Evolutionary conservation across 108 stramenopile species (phyloP), one percentile per base, ranked within the genome.

Genomic region (Cylindrotheca fusiformis): DNA sequence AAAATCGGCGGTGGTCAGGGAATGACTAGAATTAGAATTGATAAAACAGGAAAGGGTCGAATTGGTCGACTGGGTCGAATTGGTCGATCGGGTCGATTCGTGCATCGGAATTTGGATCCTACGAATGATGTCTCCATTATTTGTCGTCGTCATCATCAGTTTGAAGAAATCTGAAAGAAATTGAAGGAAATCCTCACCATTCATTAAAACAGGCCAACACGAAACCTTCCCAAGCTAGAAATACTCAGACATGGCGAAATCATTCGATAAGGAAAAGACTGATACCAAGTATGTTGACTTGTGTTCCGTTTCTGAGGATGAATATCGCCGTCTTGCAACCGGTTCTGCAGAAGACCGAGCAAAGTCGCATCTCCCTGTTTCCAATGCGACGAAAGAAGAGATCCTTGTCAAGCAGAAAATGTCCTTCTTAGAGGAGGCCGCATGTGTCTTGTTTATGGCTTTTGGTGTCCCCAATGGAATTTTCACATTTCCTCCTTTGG

Each of bases 381-480:
- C 58, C 36, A 49, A 48, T 27, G 54, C 55, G 0, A 48, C 55
- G 10, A 33, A 46, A 31, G 59, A 67, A 28, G 46, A 63, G 0
- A 41, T 62, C 3, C 25, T 61, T 18, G 49, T 31, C 17, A 29
- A 51, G 20, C 23, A 28, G 22, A 12, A 53, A n/a, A 71, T 79
- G 73, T 63, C 32, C 22, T 63, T 74, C 26, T 51, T 29, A 41
- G 73, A 74, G 52, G 67, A 79, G 25, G 2, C 55, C 19, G 8
- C 54, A 5, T 59, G 50, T 18, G 22, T 70, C 1, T 8, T 67
- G 2, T 74, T 79, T 63, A 30, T 74, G 28, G 69, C 69, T 12
- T 74, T 70, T 52, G 69, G 68, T 10, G 73, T 74, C 14, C 78
- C 78, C 45, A 71, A 71, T 51, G 72, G 73, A 26, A 55, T 71